A percentile compares a stretch with the other conserved stretches of the same genome.
Evolutionary conservation across 768 basidiomycete species (phyloP).

Genomic region (Vararia minispora): DNA sequence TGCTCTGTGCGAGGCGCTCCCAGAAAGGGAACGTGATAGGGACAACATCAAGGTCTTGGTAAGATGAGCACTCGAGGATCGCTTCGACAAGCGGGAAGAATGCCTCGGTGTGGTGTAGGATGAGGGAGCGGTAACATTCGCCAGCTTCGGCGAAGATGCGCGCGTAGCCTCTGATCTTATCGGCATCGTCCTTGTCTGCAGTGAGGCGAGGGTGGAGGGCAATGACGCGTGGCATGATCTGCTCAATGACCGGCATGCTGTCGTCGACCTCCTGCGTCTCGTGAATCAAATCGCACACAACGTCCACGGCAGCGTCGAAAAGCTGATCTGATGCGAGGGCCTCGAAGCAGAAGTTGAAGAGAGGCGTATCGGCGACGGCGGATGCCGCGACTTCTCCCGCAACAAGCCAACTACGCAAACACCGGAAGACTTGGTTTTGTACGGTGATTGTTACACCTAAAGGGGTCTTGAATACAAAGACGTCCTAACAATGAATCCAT

Average conservation of each 20-base stretch:
- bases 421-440: slow-evolving; percentile 73
- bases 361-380: slow-evolving; percentile 60
- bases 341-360: slow-evolving; percentile 76
- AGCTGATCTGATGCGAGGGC: slow-evolving; percentile 75
- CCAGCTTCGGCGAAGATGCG: slow-evolving; percentile 96
- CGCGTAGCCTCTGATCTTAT: slow-evolving; percentile 81
- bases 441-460: slow-evolving; percentile 77
- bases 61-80: slow-evolving; percentile 87
- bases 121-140: slow-evolving; percentile 84
- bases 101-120: slow-evolving; percentile 81
- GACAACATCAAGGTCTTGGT: slow-evolving; percentile 89
- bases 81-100: slow-evolving; percentile 95
- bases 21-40: slow-evolving; percentile 98
- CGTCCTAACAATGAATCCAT: neutral
- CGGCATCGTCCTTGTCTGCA: slow-evolving; percentile 62
- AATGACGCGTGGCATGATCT: slow-evolving; percentile 81
- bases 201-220: slow-evolving; percentile 53
- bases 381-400: slow-evolving; percentile 71
- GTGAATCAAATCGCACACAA: slow-evolving; percentile 90
- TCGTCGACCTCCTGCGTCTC: slow-evolving; percentile 98
- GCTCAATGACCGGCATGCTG: slow-evolving; percentile 79
- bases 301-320: slow-evolving; percentile 90
- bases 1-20: slow-evolving; percentile 89
- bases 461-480: neutral
- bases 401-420: slow-evolving; percentile 77